Conservation (phyloP, 2,329 filamentous ascomycete species). For the Plectosphaerella plurivora region DNA sequence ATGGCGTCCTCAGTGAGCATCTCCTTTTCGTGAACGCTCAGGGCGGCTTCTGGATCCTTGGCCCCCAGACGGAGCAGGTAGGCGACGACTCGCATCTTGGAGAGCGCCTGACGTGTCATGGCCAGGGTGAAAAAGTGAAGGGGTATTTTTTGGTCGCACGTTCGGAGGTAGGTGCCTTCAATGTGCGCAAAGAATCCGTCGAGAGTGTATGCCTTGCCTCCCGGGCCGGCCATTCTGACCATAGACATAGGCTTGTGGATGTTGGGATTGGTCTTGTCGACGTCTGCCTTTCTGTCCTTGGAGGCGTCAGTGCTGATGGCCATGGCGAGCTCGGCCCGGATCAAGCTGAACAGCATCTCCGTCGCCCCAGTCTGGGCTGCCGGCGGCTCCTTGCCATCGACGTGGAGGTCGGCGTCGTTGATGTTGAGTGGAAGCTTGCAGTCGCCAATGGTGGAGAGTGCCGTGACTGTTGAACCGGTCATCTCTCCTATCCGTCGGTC, state of each 20-base stretch:
- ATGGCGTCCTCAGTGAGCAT: conserved; percentile 50
- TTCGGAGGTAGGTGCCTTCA: conserved; percentile 49
- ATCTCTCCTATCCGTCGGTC: conserved; percentile 67
- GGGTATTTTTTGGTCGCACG: conserved; percentile 55
- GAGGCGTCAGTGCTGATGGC: conserved; percentile 44
- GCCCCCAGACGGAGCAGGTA: conserved; percentile 47
- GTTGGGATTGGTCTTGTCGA: conserved; percentile 16
- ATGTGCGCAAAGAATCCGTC: conserved; percentile 51
- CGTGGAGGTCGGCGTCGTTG: conserved; percentile 56
- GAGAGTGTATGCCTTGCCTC: conserved; percentile 43
- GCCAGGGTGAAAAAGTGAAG: conserved; percentile 55
- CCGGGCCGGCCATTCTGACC: conserved; percentile 44
- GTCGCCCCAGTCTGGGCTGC: conserved; percentile 45
- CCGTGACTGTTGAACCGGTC: conserved; percentile 53
- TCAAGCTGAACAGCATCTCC: conserved; percentile 57
- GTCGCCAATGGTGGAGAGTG: conserved; percentile 48
- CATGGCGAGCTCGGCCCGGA: conserved; percentile 52
- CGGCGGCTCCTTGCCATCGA: conserved; percentile 51
- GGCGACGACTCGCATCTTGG: conserved; percentile 51
- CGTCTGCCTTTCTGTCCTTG: conserved; percentile 26
- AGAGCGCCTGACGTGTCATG: conserved; percentile 51
- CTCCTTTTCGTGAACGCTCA: conserved; percentile 45
- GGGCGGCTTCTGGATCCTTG: conserved; percentile 24
- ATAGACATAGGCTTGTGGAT: conserved; percentile 25
- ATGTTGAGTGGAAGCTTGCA: conserved; percentile 56